Base-by-base conservation (phyloP, 805 yeast genomes). In the Ogataea minuta region DNA sequence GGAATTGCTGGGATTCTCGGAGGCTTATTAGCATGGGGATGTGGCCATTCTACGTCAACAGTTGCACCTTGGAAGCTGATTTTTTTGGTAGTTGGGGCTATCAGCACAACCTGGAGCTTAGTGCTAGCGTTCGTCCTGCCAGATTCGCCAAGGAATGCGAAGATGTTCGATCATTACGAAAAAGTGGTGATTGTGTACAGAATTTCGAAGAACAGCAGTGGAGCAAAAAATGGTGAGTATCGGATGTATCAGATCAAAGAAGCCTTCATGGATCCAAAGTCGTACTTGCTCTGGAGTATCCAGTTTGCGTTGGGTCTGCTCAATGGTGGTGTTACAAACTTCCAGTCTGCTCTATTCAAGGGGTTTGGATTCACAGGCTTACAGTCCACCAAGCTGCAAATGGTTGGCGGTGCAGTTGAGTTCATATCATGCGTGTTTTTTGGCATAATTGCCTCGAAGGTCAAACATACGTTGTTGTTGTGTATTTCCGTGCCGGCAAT, bases 21-120 rank as follows among this genome's bases (percentile, higher is more conserved):
- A 16, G 69, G 71, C 26, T 67, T 71, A 6, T 65, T 78, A 40
- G 75, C 82, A 5, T 77, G 75, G 50, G 81, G 79, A 50, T 75
- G 34, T 62, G 67, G 43, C 27, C 45, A 60, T 27, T 49, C 62
- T 6, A 38, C 41, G 9, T 72, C 66, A 1, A 44, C 46, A 13
- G 15, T 42, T 21, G 43, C 41, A 8, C 31, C 49, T 9, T 45
- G 49, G 66, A 39, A 37, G 29, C 27, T 35, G 28, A 36, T 44
- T 24, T 60, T 52, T 45, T 31, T 57, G 15, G 46, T 57, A 28
- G 50, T 62, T 11, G 62, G 63, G 9, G 45, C 58, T 28, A 23
- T 57, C 20, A 79, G 86, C 2, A 58, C 78, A 6, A 52, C 37
- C 10, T 56, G 57, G 56, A 47, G 54, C 41, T 26, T 49, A 28